Evolutionary conservation across 148 eudicot genomes (phyloP).

Genomic region (Nyssa sinensis): DNA sequence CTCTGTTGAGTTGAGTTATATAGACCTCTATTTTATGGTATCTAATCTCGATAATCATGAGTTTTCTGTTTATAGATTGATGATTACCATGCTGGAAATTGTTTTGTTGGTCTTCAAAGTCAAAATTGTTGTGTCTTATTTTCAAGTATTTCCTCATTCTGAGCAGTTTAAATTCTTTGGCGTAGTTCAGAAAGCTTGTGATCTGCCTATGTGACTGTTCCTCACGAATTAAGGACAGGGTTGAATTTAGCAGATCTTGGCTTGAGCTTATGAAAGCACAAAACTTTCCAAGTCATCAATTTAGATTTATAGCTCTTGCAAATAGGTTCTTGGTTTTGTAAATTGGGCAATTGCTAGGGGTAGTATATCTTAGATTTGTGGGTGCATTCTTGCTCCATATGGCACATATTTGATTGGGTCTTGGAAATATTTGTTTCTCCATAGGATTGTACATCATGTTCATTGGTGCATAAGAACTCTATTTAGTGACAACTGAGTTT

Average conservation of each 20-base stretch:
- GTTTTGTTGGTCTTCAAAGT: neutral
- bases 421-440: neutral
- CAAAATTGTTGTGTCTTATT: neutral
- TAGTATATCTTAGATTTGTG: neutral
- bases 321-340: neutral
- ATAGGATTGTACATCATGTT: neutral
- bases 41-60: neutral
- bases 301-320: too few relatives aligned
- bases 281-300: neutral
- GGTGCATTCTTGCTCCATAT: neutral
- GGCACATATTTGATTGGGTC: neutral
- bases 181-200: neutral
- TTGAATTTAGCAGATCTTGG: neutral
- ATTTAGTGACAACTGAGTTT: neutral
- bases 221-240: neutral
- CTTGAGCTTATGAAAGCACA: neutral
- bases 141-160: neutral
- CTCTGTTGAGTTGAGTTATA: neutral
- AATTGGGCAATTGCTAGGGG: neutral
- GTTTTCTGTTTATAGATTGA: neutral
- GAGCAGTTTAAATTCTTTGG: neutral
- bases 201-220: neutral
- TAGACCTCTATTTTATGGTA: neutral
- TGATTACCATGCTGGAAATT: neutral
- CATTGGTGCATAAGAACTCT: neutral